Evolutionary conservation across 257 asterid species (phyloP), one percentile per base, ranked within the genome.

Genomic region (Knoxia roxburghii): DNA sequence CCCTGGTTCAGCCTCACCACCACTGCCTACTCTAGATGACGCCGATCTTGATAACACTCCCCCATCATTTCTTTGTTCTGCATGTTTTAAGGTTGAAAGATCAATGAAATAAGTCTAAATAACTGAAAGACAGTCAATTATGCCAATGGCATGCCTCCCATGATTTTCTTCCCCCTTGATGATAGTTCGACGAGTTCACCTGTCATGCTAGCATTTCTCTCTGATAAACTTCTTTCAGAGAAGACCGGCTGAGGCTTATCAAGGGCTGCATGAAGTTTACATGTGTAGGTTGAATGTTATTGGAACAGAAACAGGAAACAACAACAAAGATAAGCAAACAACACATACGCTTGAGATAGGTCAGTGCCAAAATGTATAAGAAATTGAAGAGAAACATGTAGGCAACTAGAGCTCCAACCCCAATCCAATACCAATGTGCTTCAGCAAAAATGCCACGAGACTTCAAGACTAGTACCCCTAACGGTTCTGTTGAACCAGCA

Each of bases 331-430:
- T 50, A 18, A 37, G 39, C 40, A 69, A 82, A 26, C 30, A 79
- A 26, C 18, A 15, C 98, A 84, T 79, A 93, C 98, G 91, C 67
- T 93, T 89, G 30, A 93, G 90, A 78, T 72, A 73, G 76, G 83
- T 65, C 45, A 81, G 81, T 58, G 81, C 74, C 55, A 78, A 41
- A 23, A 73, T 70, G 73, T 69, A 78, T 17, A 78, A 59, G 66
- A 62, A 46, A 62, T 81, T 81, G 68, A 70, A 75, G 15, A 78
- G 56, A 14, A 75, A 14, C 7, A 70, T 55, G 70, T 81, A 75
- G 49, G 77, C 86, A 39, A 78, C 37, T 37, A 81, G 75, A 17
- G 79, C 81, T 41, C 86, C 86, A 26, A 81, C 56, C 59, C 83
- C 83, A n/a, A 78, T 78, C 83, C 86, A 81, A 67, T 81, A 81